Percentiles rank a stretch among this genome's conserved stretches.
These are phyloP conservation scores for Canavalia gladiata DNA, from an alignment of 306 rosid genomes.

Conservation along the genomic window DNA sequence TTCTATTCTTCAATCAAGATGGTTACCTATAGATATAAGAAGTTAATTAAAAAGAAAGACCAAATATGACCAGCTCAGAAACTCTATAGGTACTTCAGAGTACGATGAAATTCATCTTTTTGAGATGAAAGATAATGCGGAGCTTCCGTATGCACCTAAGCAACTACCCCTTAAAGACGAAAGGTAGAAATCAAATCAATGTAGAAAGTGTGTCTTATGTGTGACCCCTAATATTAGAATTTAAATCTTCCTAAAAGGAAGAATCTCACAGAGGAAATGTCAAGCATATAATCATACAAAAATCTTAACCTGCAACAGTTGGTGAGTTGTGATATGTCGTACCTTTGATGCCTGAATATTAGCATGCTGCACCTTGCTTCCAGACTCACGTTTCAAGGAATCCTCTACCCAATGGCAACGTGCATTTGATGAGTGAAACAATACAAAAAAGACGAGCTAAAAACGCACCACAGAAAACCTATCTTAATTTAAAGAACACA, in stretches of 20 bases:
- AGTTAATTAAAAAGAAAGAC: neutral
- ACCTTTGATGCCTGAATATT: slow-evolving; percentile 90
- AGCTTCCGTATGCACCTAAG: neutral
- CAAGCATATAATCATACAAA: neutral
- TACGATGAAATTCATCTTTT: neutral
- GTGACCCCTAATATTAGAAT: neutral
- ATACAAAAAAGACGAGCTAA: neutral
- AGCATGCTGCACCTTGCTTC: slow-evolving; percentile 90
- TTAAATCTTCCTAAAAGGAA: neutral
- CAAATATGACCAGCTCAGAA: neutral
- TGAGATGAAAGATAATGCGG: neutral
- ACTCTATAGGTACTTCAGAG: neutral
- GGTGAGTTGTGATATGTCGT: neutral
- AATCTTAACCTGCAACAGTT: neutral
- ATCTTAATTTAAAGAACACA: slow-evolving; percentile 17
- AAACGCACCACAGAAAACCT: neutral
- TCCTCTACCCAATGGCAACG: slow-evolving; percentile 68
- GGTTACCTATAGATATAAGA: neutral
- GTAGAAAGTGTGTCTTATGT: neutral
- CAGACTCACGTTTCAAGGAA: slow-evolving; percentile 92
- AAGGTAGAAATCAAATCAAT: neutral
- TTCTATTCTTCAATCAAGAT: slow-evolving; percentile 2
- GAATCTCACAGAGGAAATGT: slow-evolving; percentile 8
- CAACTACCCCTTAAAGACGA: slow-evolving; percentile 3
- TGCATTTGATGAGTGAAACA: slow-evolving; percentile 15